Base-by-base conservation (phyloP, 2,329 filamentous ascomycete genomes). In the Aspergillus carbonarius region DNA sequence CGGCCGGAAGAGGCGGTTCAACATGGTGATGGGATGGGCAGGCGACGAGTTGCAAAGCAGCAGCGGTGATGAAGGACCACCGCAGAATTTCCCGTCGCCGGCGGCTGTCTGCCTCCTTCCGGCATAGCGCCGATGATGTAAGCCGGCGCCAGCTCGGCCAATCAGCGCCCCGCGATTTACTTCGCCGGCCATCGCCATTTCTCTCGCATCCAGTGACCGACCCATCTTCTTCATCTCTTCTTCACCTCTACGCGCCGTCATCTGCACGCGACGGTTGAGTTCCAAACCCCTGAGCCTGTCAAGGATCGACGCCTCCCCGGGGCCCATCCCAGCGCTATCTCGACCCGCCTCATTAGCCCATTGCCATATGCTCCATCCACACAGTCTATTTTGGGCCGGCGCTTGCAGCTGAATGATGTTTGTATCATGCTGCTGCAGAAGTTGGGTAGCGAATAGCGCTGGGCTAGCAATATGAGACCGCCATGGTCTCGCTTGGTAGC, bases 1-100 rank as follows among this genome's bases (percentile, higher is more conserved):
- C 74, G 77, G 76, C 76, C 78, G 72, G 67, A 72, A 64, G 60
- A 76, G 63, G 67, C 73, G 71, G 69, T 74, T 73, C 66, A 79
- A 70, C 73, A 79, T 78, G 68, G 73, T 76, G 72, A 66, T 63
- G 65, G 61, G 57, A 60, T 52, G 35, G 53, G 40, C 49, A 47
- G 47, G 50, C 44, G 53, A 55, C 50, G 61, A 61, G 56, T 54
- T 62, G 52, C 48, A 35, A 44, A 55, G 55, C 60, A 63, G 54
- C 64, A 63, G 60, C 57, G 60, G 60, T 58, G 53, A 62, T 59
- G 56, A 55, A 57, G 54, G 57, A 59, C 62, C 59, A 55, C 64
- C 68, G 68, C 70, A 75, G 71, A 74, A 74, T 71, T 76, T 75
- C 72, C 68, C 18, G 62, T 67, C 51, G 51, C 23, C 40, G 20